A percentile compares a stretch with the other conserved stretches of the same genome.
These are phyloP conservation scores for Diplogelasinospora grovesii DNA, from an alignment of 495 filamentous ascomycete genomes.

Conservation along the genomic window DNA sequence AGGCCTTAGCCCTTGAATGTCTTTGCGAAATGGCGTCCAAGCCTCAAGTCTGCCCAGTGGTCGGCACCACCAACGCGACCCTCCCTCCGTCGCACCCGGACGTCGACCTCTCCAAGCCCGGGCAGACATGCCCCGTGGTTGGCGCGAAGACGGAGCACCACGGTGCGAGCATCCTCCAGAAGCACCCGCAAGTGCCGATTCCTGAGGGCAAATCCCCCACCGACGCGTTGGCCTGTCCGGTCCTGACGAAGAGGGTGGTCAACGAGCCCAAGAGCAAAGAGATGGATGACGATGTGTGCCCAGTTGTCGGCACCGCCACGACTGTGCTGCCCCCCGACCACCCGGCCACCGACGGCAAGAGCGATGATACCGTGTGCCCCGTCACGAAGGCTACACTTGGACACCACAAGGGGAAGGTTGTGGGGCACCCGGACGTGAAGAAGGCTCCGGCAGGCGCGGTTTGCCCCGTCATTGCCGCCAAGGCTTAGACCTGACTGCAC, in stretches of 20 bases:
- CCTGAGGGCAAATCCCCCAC: conserved; percentile 19
- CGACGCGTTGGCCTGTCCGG: conserved; percentile 42
- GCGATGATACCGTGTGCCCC: conserved; percentile 41
- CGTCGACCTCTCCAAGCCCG: conserved; percentile 37
- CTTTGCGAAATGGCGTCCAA: conserved; percentile 17
- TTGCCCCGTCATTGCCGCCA: conserved; percentile 35
- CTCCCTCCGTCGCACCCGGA: conserved; percentile 36
- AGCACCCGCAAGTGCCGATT: conserved; percentile 34
- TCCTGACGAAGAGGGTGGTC: conserved; percentile 26
- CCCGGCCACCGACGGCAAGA: conserved; percentile 32
- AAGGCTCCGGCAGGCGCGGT: conserved; percentile 24
- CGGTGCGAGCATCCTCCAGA: conserved; percentile 33
- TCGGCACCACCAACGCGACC: conserved; percentile 39
- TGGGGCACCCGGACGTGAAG: conserved; percentile 30
- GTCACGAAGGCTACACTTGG: conserved; percentile 43
- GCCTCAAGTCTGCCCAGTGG: conserved; percentile 27
- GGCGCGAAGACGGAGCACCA: conserved; percentile 43
- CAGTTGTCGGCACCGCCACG: conserved; percentile 41
- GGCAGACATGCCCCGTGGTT: conserved; percentile 37
- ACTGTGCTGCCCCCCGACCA: conserved; percentile 41
- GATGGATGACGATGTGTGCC: conserved; percentile 43
- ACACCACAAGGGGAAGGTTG: conserved; percentile 40
- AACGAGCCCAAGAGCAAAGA: conserved; percentile 36
- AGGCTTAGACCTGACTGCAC: too few species aligned
- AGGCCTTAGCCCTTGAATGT: too few species aligned